Evolutionary conservation across 805 yeast species (phyloP), one percentile per base, ranked within the genome.

Genomic region (Diddensiella transvaalensis): DNA sequence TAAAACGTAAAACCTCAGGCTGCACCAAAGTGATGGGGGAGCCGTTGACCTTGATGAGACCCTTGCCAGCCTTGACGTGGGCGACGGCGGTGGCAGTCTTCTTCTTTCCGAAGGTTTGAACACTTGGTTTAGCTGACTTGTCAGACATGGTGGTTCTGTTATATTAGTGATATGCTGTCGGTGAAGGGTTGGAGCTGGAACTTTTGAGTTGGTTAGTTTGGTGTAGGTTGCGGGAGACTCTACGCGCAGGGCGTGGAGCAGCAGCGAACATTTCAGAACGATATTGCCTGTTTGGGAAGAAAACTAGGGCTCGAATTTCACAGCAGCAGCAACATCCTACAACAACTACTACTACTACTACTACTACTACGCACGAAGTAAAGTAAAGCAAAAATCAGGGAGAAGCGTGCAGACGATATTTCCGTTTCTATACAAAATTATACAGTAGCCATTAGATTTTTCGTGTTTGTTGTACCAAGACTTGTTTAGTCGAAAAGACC

Each of bases 1-100:
- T 93, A 91, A 90, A 89, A 79, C 99, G 87, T 72, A 93, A 83
- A 77, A 90, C 87, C 82, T 91, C 98, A 75, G 99, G 99, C 79
- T 93, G 87, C 68, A 93, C 98, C 69, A 93, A 85, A 74, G 96
- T 86, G 85, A 93, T 91, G 81, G 99, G 99, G 69, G 91, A 78
- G 78, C 99, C 99, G 83, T 93, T 93, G 68, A 93, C 95, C 83
- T 93, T 93, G 82, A 93, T 85, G 75, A 93, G 86, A 80, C 99
- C 99, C 79, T 85, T 87, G 79, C 99, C 99, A 79, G 93, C 90
- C 82, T 89, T 89, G 69, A 91, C 96, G 80, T 89, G 96, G 78
- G 99, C 99, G 74, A 93, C 99, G 72, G 99, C 99, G 70, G 99
- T 93, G 72, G 99, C 99, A 74, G 96, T 87, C 83, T 86, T 93